phyloP scores from a whole-genome alignment of 345 rosid species.

The Bruguiera gymnorhiza region DNA sequence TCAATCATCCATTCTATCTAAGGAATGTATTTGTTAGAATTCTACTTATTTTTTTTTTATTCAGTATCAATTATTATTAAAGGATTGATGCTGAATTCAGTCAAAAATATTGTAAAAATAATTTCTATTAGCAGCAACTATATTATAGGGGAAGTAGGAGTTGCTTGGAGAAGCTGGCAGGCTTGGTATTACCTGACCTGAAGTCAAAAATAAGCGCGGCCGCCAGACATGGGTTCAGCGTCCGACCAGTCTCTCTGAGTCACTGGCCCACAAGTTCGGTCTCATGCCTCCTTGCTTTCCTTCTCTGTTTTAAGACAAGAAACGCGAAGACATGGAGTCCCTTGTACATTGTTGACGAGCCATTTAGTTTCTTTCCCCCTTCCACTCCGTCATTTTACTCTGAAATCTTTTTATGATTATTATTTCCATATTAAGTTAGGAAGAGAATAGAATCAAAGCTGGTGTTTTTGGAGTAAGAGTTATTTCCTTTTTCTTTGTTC shows the following conservation, averaged over 20 bases:
- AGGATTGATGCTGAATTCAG: too few relatives aligned
- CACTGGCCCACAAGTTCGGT: background rate
- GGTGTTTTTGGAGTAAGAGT: background rate
- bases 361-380: background rate
- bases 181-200: slow-evolving; percentile 10
- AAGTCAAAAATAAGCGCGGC: background rate
- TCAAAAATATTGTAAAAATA: too few relatives aligned
- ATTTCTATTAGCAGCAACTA: too few relatives aligned
- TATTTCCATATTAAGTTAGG: background rate
- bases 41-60: too few relatives aligned
- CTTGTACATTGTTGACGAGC: slow-evolving; percentile 1
- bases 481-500: background rate
- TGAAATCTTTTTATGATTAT: background rate
- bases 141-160: background rate
- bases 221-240: slow-evolving; percentile 1
- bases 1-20: too few relatives aligned
- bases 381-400: background rate
- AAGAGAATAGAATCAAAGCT: slow-evolving; percentile 1
- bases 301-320: background rate
- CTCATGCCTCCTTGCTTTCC: background rate
- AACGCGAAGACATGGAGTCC: background rate
- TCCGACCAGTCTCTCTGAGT: background rate
- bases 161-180: slow-evolving; percentile 13
- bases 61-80: too few relatives aligned
- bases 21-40: too few relatives aligned